A percentile compares a stretch with the other conserved stretches of the same genome.
Conservation (phyloP, 129 eudicot genomes). For the Chrysanthemum seticuspe region DNA sequence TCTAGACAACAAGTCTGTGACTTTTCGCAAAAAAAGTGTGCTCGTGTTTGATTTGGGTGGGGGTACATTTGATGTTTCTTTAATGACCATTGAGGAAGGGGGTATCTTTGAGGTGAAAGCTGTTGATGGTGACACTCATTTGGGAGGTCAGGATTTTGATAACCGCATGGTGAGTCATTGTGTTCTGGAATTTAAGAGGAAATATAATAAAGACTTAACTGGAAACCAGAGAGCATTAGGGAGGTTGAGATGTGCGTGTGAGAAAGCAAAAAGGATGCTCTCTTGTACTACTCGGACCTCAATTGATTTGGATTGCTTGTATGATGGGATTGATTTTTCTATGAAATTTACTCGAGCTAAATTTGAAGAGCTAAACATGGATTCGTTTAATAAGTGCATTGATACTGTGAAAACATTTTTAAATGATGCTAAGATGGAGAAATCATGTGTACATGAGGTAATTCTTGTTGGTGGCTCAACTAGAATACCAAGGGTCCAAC, state of each 20-base stretch:
- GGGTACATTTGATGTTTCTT: constrained; percentile 18
- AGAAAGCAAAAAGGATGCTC: constrained; percentile 22
- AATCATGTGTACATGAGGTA: constrained; percentile 18
- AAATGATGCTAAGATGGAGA: constrained; percentile 19
- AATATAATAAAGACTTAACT: not conserved
- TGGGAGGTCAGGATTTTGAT: constrained; percentile 20
- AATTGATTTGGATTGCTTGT: constrained; percentile 19
- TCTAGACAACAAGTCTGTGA: constrained; percentile 8
- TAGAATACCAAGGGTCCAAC: no score
- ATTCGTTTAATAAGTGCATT: not conserved
- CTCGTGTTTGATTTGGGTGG: constrained; percentile 12
- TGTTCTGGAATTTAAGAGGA: constrained; percentile 9
- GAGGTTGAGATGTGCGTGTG: constrained; percentile 17
- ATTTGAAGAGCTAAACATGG: constrained; percentile 27
- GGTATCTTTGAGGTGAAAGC: constrained; percentile 10
- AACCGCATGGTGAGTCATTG: constrained; percentile 11
- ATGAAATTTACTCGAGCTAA: constrained; percentile 22
- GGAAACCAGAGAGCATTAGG: constrained; percentile 20
- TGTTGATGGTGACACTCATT: constrained; percentile 23
- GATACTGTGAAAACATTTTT: not conserved
- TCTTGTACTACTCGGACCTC: constrained; percentile 17
- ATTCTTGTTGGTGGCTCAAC: not conserved
- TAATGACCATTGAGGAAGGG: constrained; percentile 8
- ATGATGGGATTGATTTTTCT: constrained; percentile 23
- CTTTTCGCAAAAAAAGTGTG: not conserved